Evolutionary conservation across 2,329 filamentous ascomycete species (phyloP).

Genomic region (Fusarium fujikuroi): DNA sequence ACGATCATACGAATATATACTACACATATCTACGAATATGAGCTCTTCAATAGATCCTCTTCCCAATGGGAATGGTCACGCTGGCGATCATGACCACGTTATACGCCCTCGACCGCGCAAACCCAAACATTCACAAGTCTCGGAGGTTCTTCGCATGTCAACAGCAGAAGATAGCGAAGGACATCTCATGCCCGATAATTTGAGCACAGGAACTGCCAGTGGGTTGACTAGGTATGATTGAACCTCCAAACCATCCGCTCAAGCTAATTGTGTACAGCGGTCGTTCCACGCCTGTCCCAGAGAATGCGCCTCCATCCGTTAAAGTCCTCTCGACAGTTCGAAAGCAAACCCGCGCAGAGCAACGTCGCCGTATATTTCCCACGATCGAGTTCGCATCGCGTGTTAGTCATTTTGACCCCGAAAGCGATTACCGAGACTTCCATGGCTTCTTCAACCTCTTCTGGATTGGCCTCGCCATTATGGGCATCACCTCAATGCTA

Average conservation of each 20-base stretch:
- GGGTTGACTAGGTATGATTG: conserved; percentile 57
- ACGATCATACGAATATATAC: not conserved
- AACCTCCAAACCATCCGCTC: not conserved
- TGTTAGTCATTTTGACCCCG: conserved; percentile 94
- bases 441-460: conserved; percentile 98
- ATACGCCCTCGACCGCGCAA: conserved; percentile 63
- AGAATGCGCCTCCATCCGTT: conserved; percentile 92
- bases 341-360: conserved; percentile 83
- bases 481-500: conserved; percentile 94
- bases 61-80: conserved; percentile 44
- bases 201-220: conserved; percentile 47
- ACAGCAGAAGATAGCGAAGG: conserved; percentile 50
- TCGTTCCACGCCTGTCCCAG: conserved; percentile 82
- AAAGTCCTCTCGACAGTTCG: conserved; percentile 87
- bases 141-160: conserved; percentile 53
- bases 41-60: conserved; percentile 45
- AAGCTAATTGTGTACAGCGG: conserved; percentile 65
- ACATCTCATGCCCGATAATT: conserved; percentile 50
- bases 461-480: conserved; percentile 96
- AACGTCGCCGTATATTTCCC: conserved; percentile 87
- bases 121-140: conserved; percentile 60
- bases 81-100: conserved; percentile 53
- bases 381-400: conserved; percentile 91
- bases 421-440: conserved; percentile 93
- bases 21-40: conserved; percentile 32